A percentile compares a stretch with the other conserved stretches of the same genome.
These are phyloP conservation scores for Knoxdaviesia capensis DNA, from an alignment of 2,329 filamentous ascomycete species.

Conservation along the genomic window DNA sequence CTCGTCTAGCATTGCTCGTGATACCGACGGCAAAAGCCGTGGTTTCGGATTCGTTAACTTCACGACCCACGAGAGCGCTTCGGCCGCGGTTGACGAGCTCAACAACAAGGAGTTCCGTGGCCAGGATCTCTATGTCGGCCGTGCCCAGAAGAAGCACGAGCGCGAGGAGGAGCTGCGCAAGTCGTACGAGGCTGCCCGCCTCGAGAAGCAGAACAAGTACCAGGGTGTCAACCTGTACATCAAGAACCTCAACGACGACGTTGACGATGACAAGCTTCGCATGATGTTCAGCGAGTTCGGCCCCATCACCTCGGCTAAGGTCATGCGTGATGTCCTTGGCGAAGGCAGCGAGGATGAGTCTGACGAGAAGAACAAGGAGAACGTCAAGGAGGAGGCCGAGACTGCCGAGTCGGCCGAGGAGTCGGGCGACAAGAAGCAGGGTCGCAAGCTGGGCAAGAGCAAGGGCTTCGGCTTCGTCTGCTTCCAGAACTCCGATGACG, in stretches of 20 bases:
- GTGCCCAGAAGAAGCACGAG: constrained; percentile 99
- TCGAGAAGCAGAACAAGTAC: constrained; percentile 98
- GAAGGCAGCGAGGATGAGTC: constrained; percentile 33
- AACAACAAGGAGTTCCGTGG: constrained; percentile 84
- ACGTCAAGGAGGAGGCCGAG: constrained; percentile 19
- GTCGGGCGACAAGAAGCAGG: constrained; percentile 37
- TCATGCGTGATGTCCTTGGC: constrained; percentile 70
- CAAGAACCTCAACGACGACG: constrained; percentile 94
- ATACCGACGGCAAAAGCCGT: constrained; percentile 78
- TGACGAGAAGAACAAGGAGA: constrained; percentile 28
- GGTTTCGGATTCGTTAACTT: constrained; percentile 96
- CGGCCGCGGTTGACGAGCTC: constrained; percentile 73
- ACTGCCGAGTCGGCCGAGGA: constrained; percentile 28
- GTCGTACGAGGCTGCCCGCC: constrained; percentile 91
- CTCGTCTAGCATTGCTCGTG: constrained; percentile 81
- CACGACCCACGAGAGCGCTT: constrained; percentile 72
- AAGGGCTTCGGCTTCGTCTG: constrained; percentile 99
- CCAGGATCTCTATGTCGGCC: constrained; percentile 92
- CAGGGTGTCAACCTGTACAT: constrained; percentile 99
- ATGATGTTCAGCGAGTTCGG: constrained; percentile 82
- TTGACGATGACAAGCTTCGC: constrained; percentile 95
- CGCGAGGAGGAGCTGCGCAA: constrained; percentile 97
- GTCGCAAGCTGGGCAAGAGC: constrained; percentile 79
- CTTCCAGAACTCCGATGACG: constrained; percentile 98
- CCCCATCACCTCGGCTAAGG: constrained; percentile 94